Evolutionary conservation across 345 rosid species (phyloP).

Genomic region (Acer saccharum): DNA sequence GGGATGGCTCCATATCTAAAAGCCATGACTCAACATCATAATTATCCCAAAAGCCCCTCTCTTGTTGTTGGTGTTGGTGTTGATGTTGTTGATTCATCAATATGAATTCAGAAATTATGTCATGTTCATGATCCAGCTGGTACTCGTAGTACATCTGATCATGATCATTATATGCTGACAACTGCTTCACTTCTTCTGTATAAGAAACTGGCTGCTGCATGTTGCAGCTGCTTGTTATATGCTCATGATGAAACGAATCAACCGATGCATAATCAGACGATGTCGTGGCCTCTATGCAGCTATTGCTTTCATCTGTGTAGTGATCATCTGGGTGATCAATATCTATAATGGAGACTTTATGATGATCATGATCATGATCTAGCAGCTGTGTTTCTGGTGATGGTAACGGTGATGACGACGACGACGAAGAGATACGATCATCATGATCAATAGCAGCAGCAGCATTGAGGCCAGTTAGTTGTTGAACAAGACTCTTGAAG

Average conservation of each 20-base stretch:
- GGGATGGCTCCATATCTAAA: slow-evolving; percentile 10
- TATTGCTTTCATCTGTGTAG: not conserved
- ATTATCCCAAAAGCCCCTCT: not conserved
- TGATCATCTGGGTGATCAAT: not conserved
- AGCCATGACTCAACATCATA: slow-evolving; percentile 30
- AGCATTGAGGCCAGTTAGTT: slow-evolving; percentile 40
- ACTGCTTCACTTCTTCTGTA: not conserved
- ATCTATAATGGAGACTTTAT: not conserved
- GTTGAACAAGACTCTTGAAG: slow-evolving; percentile 55
- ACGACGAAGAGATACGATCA: not conserved
- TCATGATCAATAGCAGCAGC: not conserved
- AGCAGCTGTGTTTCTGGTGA: too few relatives aligned
- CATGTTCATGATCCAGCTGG: too few relatives aligned
- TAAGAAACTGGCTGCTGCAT: not conserved
- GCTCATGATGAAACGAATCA: slow-evolving; percentile 6
- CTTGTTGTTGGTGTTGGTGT: not conserved
- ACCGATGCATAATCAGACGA: not conserved
- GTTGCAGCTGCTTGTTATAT: not conserved
- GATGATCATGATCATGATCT: too few relatives aligned
- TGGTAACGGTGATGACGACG: not conserved
- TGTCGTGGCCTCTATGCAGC: not conserved
- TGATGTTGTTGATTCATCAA: slow-evolving; percentile 1
- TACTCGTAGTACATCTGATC: not conserved
- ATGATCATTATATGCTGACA: not conserved
- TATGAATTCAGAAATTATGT: not conserved